Percentiles rank a stretch among this genome's conserved stretches.
phyloP scores from a whole-genome alignment of 257 asterid genomes.

The Knoxia roxburghii region DNA sequence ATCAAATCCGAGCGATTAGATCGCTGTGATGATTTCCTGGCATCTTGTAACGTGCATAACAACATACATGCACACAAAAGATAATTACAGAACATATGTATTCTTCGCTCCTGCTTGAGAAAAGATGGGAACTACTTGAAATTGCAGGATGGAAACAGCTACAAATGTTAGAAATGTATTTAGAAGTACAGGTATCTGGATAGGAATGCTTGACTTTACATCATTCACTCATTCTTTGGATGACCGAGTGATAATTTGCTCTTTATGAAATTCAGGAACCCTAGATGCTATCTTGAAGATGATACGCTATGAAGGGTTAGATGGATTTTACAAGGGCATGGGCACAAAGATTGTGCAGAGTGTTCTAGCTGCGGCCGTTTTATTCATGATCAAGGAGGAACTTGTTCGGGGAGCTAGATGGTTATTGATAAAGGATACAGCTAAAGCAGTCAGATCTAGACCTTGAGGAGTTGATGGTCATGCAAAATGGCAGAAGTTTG shows the following conservation, averaged over 20 bases:
- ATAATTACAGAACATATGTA: background rate
- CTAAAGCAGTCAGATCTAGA: slow-evolving; percentile 25
- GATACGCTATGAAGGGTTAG: slow-evolving; percentile 70
- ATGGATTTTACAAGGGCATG: slow-evolving; percentile 90
- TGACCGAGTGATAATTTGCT: background rate
- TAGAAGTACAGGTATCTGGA: background rate
- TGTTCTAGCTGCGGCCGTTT: slow-evolving; percentile 92
- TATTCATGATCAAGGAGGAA: slow-evolving; percentile 98
- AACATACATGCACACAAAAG: background rate
- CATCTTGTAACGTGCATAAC: background rate
- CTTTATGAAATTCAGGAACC: slow-evolving; percentile 51
- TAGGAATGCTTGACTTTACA: background rate
- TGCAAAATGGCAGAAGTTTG: background rate
- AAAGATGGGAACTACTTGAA: background rate
- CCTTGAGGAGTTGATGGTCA: slow-evolving; percentile 16
- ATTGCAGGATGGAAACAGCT: too few relatives aligned
- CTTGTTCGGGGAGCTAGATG: slow-evolving; percentile 76
- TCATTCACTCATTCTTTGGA: background rate
- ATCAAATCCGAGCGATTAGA: background rate
- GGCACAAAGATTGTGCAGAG: slow-evolving; percentile 92
- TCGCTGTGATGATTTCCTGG: background rate
- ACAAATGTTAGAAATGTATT: background rate
- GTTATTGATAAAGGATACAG: slow-evolving; percentile 48
- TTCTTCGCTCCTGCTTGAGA: background rate
- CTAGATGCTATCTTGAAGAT: slow-evolving; percentile 81